Conservation (phyloP, 2,329 filamentous ascomycete genomes). For the Xylaria multiplex region DNA sequence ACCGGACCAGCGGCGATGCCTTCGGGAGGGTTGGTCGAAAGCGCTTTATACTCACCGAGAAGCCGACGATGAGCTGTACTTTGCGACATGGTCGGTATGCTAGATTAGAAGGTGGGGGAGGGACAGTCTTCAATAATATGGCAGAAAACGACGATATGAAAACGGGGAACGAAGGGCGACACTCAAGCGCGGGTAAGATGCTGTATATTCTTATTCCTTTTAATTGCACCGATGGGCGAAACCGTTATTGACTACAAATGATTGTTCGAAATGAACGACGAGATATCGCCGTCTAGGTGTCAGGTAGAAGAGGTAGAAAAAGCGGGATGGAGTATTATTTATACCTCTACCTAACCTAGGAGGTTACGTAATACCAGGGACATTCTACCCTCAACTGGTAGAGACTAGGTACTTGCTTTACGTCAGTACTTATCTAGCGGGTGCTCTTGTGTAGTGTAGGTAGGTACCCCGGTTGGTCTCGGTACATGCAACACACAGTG, state of each 20-base stretch:
- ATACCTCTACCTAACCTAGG: neutral
- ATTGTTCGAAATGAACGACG: neutral
- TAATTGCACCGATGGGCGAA: neutral
- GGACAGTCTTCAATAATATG: neutral
- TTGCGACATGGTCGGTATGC: conserved; percentile 58
- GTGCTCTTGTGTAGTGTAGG: no score
- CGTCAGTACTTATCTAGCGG: neutral
- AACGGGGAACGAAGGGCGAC: neutral
- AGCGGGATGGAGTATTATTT: neutral
- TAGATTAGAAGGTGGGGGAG: neutral
- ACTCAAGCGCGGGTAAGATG: neutral
- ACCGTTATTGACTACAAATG: neutral
- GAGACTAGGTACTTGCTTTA: no score
- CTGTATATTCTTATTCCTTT: neutral
- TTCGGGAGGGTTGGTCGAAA: conserved; percentile 95
- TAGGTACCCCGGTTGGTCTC: neutral
- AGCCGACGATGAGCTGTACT: conserved; percentile 80
- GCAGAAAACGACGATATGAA: neutral
- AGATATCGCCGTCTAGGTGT: neutral
- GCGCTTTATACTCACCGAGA: conserved; percentile 93
- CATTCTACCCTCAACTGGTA: no score
- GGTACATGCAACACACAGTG: no score
- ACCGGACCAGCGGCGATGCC: conserved; percentile 96
- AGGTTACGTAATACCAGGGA: no score
- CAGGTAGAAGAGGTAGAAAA: no score